Conservation (phyloP, 208 protist species). For the Wallacemonas collosoma region DNA sequence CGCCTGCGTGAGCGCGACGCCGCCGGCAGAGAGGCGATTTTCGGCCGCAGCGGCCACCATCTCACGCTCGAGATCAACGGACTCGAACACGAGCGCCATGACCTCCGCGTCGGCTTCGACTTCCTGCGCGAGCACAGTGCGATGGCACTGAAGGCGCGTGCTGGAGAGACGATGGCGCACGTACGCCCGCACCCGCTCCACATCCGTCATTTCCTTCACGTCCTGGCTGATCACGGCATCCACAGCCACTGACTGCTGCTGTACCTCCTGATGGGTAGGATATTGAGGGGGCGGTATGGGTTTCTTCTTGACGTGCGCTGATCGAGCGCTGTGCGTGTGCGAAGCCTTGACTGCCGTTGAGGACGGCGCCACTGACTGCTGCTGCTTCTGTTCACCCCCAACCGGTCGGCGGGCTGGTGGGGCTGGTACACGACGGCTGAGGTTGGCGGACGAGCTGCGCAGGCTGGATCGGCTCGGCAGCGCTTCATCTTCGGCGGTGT, state of each 20-base stretch:
- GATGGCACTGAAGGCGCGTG: slow-evolving; percentile 8
- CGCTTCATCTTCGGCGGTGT: slow-evolving; percentile 4
- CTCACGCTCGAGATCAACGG: slow-evolving; percentile 31
- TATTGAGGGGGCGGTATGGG: no score
- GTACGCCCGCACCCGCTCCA: slow-evolving; percentile 16
- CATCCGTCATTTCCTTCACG: slow-evolving; percentile 2
- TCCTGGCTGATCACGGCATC: slow-evolving; percentile 13
- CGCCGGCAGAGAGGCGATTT: slow-evolving; percentile 1
- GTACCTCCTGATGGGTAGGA: neutral
- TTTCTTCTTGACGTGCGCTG: slow-evolving; percentile 10
- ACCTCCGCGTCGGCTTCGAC: slow-evolving; percentile 31
- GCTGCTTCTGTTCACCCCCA: neutral
- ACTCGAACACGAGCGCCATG: slow-evolving; percentile 43
- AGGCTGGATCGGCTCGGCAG: slow-evolving; percentile 4
- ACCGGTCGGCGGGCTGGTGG: neutral
- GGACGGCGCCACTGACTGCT: no score
- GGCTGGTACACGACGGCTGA: neutral
- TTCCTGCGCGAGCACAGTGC: slow-evolving; percentile 36
- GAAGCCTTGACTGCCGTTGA: no score
- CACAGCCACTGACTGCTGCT: neutral
- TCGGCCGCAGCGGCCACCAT: slow-evolving; percentile 2
- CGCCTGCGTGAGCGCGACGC: slow-evolving; percentile 11
- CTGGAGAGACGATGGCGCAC: slow-evolving; percentile 5
- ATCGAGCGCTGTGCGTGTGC: neutral
- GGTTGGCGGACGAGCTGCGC: neutral